phyloP scores from a whole-genome alignment of 2,329 filamentous ascomycete genomes.

The Ophiostoma quercus region DNA sequence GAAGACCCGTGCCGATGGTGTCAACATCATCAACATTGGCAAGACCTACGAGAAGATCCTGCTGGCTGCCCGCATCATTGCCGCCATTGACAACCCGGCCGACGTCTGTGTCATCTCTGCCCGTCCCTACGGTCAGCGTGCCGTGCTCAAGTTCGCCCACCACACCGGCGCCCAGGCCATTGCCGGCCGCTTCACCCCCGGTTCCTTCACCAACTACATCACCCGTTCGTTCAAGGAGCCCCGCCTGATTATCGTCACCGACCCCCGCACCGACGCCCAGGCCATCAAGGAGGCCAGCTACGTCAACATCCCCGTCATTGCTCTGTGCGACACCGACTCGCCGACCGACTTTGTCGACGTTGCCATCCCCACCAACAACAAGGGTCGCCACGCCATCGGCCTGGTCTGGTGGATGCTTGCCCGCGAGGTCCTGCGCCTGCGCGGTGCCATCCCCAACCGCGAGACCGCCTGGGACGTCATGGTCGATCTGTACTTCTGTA shows the following conservation, averaged over 20 bases:
- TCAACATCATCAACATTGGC: conserved; percentile 99
- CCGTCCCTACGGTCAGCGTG: conserved; percentile 98
- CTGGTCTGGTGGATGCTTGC: conserved; percentile 99
- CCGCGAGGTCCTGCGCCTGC: conserved; percentile 98
- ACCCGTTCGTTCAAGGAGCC: conserved; percentile 99
- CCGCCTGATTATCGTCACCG: conserved; percentile 98
- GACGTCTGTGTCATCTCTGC: conserved; percentile 99
- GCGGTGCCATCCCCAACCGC: conserved; percentile 91
- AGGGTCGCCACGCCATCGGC: conserved; percentile 98
- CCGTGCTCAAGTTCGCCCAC: conserved; percentile 98
- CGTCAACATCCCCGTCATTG: conserved; percentile 99
- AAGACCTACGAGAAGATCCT: conserved; percentile 99
- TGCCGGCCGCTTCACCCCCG: conserved; percentile 98
- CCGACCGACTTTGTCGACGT: conserved; percentile 99
- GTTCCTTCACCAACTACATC: conserved; percentile 99
- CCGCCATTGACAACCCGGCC: conserved; percentile 97
- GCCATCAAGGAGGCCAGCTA: conserved; percentile 99
- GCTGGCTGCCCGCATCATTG: conserved; percentile 96
- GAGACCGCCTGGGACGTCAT: conserved; percentile 99
- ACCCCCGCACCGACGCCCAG: conserved; percentile 98
- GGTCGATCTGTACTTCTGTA: conserved; percentile 99
- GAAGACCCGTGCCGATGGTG: conserved; percentile 97
- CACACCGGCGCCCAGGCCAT: conserved; percentile 98
- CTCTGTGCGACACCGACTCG: conserved; percentile 97
- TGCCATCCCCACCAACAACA: conserved; percentile 99